Percentiles rank a stretch among this genome's conserved stretches.
These are phyloP conservation scores for Heliamphora pulchella DNA, from an alignment of 179 eudicot species.

Conservation along the genomic window DNA sequence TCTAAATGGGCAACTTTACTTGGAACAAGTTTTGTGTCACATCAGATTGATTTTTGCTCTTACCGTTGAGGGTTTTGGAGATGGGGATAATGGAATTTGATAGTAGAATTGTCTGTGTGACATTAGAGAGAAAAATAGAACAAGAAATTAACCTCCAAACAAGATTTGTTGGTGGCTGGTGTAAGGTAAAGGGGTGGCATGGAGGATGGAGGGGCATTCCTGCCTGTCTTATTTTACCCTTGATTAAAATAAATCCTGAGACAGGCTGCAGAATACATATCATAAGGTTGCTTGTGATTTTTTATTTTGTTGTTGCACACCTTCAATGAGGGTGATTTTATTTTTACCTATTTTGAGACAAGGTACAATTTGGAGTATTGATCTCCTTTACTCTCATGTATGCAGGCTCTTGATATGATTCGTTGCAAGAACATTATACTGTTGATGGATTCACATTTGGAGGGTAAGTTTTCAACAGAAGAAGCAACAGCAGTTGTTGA, in stretches of 20 bases:
- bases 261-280: neutral
- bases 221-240: neutral
- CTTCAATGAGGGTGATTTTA: neutral
- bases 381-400: neutral
- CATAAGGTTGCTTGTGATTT: too few species aligned
- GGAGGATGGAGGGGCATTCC: neutral
- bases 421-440: slow-evolving; percentile 50
- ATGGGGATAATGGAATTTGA: neutral
- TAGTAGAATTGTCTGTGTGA: neutral
- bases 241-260: too few species aligned
- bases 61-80: neutral
- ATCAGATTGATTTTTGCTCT: neutral
- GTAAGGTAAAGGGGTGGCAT: too few species aligned
- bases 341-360: neutral
- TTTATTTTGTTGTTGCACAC: slow-evolving; percentile 9
- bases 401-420: slow-evolving; percentile 69
- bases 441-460: slow-evolving; percentile 70
- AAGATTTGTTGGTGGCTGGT: neutral
- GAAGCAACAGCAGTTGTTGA: slow-evolving; percentile 51
- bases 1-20: neutral
- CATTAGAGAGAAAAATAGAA: neutral
- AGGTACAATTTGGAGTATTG: neutral
- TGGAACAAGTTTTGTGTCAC: neutral
- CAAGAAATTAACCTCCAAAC: neutral
- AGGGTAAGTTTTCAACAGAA: slow-evolving; percentile 61